These are phyloP conservation scores for Phaeosphaeriaceae sp. DNA, from an alignment of 2,329 filamentous ascomycete genomes.

Conservation along the genomic window DNA sequence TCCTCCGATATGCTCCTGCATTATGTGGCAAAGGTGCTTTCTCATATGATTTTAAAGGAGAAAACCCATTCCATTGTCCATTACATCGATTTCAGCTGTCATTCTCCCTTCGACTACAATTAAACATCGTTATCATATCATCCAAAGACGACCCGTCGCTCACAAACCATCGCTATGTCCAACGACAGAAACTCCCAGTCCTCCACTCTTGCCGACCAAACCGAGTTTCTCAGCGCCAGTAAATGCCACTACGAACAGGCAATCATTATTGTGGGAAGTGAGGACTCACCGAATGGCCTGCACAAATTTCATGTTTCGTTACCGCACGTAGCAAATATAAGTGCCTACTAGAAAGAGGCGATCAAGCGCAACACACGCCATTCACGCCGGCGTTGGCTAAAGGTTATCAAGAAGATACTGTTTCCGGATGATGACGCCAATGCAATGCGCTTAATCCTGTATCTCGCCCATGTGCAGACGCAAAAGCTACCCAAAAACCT, in stretches of 20 bases:
- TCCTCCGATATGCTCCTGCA: neutral
- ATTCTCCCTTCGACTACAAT: too few relatives aligned
- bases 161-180: neutral
- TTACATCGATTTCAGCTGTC: neutral
- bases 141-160: neutral
- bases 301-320: constrained; percentile 11
- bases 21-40: neutral
- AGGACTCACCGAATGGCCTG: constrained; percentile 1
- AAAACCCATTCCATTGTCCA: neutral
- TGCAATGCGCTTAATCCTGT: constrained; percentile 40
- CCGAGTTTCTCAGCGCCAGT: too few relatives aligned
- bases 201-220: too few relatives aligned
- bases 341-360: constrained; percentile 8
- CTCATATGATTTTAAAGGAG: too few relatives aligned
- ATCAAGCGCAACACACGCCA: neutral
- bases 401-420: constrained; percentile 17
- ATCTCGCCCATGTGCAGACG: constrained; percentile 39
- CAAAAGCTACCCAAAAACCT: constrained; percentile 31
- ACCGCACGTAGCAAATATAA: constrained; percentile 14
- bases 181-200: too few relatives aligned
- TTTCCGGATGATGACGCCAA: constrained; percentile 40
- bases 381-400: constrained; percentile 1
- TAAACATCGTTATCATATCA: neutral
- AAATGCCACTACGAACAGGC: neutral
- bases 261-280: neutral